Percentiles rank a stretch among this genome's conserved stretches.
These are phyloP conservation scores for Cercophora sp. DNA, from an alignment of 495 filamentous ascomycete genomes.

Conservation along the genomic window DNA sequence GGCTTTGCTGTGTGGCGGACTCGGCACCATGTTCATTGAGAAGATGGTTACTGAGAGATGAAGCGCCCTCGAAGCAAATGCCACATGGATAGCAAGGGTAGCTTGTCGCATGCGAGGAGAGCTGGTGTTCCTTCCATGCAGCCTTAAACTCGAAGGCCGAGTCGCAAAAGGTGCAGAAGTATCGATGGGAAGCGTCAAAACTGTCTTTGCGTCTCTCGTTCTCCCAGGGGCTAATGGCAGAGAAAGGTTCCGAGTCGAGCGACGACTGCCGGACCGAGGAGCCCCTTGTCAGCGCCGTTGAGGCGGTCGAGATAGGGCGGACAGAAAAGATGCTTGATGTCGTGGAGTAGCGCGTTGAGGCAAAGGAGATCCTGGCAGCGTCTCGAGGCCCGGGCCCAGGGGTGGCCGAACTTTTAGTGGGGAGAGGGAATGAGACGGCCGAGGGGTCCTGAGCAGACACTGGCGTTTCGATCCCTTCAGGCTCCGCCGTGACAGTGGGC, in stretches of 20 bases:
- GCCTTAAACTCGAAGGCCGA: constrained; percentile 14
- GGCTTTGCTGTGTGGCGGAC: background rate
- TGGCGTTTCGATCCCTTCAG: background rate
- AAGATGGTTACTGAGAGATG: constrained; percentile 7
- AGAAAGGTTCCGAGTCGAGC: constrained; percentile 20
- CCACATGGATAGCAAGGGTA: too few species aligned
- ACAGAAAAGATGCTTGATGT: constrained; percentile 27
- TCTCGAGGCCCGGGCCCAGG: too few species aligned
- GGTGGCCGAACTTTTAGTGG: too few species aligned
- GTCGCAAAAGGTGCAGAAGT: constrained; percentile 26
- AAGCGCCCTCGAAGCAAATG: too few species aligned
- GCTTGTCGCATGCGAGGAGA: constrained; percentile 16
- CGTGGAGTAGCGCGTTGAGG: too few species aligned
- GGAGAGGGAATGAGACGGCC: constrained; percentile 5
- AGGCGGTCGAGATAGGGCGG: constrained; percentile 9
- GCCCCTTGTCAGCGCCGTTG: constrained; percentile 10
- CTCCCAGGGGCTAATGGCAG: constrained; percentile 11
- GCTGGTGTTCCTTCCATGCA: constrained; percentile 24
- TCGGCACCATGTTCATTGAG: constrained; percentile 9
- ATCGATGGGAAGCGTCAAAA: constrained; percentile 6
- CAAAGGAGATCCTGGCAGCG: too few species aligned
- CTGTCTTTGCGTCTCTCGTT: constrained; percentile 13
- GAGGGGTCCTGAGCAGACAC: background rate
- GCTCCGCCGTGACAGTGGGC: too few species aligned
- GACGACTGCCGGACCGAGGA: constrained; percentile 17